phyloP scores from a whole-genome alignment of 805 yeast genomes.

The Metschnikowia corniflorae region DNA sequence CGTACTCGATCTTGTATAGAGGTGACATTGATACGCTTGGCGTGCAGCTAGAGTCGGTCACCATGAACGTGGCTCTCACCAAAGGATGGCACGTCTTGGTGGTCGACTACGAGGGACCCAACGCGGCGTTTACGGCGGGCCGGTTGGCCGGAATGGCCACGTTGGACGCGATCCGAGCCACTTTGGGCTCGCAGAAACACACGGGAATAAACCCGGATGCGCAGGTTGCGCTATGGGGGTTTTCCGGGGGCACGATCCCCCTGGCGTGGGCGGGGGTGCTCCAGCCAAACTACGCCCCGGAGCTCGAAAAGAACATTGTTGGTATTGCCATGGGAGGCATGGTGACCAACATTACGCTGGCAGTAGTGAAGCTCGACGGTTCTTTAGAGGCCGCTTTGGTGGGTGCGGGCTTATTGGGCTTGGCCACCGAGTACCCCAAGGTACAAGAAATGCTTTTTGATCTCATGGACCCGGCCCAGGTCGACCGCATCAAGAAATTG shows the following conservation, averaged over 20 bases:
- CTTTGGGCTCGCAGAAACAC: constrained; percentile 16
- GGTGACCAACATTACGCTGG: constrained; percentile 31
- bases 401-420: constrained; percentile 29
- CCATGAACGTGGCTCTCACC: constrained; percentile 15
- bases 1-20: constrained; percentile 19
- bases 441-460: constrained; percentile 5
- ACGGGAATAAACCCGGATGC: constrained; percentile 23
- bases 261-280: constrained; percentile 37
- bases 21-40: constrained; percentile 14
- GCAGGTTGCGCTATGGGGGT: constrained; percentile 30
- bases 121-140: constrained; percentile 31
- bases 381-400: constrained; percentile 28
- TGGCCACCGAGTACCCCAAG: constrained; percentile 31
- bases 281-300: constrained; percentile 37
- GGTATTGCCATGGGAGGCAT: constrained; percentile 39
- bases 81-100: constrained; percentile 33
- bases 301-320: constrained; percentile 19
- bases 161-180: constrained; percentile 31
- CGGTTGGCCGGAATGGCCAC: constrained; percentile 28
- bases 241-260: constrained; percentile 39
- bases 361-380: constrained; percentile 24
- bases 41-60: constrained; percentile 17
- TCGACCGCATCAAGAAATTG: constrained; percentile 1
- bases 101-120: constrained; percentile 36
- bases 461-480: not conserved